These are phyloP conservation scores for Cutaneotrichosporon sp. DNA, from an alignment of 1,284 basidiomycete species.

Conservation along the genomic window DNA sequence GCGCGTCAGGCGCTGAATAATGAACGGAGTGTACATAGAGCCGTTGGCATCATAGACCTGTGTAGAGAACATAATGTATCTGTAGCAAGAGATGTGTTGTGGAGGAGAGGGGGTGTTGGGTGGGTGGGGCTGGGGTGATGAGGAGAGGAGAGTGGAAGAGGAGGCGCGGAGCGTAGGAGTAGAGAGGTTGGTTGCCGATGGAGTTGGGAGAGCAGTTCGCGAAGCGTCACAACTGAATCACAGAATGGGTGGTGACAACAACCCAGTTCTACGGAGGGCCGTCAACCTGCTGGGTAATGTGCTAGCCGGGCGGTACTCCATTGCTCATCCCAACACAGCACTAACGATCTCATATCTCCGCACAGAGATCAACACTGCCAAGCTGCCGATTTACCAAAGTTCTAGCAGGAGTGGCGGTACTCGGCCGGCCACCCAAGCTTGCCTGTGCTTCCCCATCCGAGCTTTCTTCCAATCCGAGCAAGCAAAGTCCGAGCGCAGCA, in stretches of 20 bases:
- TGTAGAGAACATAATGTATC: constrained; percentile 7
- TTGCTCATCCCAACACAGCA: background rate
- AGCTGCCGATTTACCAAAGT: background rate
- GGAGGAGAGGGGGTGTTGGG: background rate
- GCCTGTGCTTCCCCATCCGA: background rate
- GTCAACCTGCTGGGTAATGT: no score
- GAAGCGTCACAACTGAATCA: no score
- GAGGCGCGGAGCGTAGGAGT: no score
- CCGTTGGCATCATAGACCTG: constrained; percentile 6
- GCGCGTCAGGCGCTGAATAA: background rate
- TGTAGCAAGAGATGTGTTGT: background rate
- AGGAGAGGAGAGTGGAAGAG: no score
- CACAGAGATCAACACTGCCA: background rate
- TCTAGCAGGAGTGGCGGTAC: background rate
- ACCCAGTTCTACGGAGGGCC: background rate
- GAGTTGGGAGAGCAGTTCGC: no score
- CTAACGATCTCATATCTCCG: background rate
- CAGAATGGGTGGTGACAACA: background rate
- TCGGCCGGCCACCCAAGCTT: background rate
- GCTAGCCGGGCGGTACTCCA: background rate
- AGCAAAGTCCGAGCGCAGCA: background rate
- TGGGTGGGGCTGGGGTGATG: background rate
- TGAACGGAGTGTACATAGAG: constrained; percentile 5
- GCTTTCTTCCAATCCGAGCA: background rate
- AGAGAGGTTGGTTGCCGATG: background rate